Evolutionary conservation across 1,284 basidiomycete species (phyloP), one percentile per base, ranked within the genome.

Genomic region (Malassezia caprae): DNA sequence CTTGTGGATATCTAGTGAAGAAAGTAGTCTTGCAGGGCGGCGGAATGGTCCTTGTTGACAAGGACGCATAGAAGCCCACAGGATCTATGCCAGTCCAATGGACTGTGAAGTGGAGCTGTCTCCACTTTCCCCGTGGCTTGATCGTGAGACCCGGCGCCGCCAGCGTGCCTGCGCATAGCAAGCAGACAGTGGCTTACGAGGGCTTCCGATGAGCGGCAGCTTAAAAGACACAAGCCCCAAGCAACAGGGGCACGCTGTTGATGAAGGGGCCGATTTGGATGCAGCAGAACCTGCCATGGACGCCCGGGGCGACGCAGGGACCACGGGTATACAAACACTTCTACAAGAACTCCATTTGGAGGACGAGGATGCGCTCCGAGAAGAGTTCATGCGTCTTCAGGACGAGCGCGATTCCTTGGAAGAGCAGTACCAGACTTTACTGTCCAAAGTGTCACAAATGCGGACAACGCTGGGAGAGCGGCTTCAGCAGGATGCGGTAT

Each of bases 401-500:
- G 82, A 85, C 60, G 91, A 96, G 78, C 90, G 89, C 76, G 90
- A 94, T 58, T 78, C 80, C 6, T 80, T 90, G 40, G 84, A 86
- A 19, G 77, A 82, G 19, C 90, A 96, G 74, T 94, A 98, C 76
- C 82, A 83, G 51, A 85, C 82, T 56, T 80, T 98, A 35, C 80
- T 98, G 6, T 82, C 83, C 43, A 96, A 91, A 77, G 79, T 98
- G 45, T 90, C 88, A 2, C 82, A 84, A 31, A 96, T 98, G 90
- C 82, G 91, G 13, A 87, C 84, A 26, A 88, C 88, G 4, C 80
- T 99, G 24, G 90, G 90, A 35, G 91, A 90, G 69, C 93, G 96
- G 75, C 79, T 99, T 53, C 84, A 87, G 74, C 88, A 94, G 76
- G 94, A 98, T 77, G 93, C 94, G 64, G 91, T 94, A 78, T 73